Evolutionary conservation across 306 rosid species (phyloP), one percentile per base, ranked within the genome.

Genomic region (Prosopis cineraria): DNA sequence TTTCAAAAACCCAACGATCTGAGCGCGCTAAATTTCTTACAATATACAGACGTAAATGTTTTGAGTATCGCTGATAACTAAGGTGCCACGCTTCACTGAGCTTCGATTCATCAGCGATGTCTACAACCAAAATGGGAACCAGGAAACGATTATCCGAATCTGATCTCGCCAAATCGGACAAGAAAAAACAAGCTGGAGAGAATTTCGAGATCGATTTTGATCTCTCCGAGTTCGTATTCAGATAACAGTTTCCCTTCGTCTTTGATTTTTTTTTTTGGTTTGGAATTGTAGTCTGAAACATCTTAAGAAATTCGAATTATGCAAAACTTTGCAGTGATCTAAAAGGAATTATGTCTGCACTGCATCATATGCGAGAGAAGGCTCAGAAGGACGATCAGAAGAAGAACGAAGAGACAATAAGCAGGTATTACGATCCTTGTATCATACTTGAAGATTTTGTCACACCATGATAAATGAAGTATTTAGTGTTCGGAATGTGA

Each of bases 331-430:
- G 69, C 85, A 94, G 97, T 79, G 96, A 94, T 66, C 82, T 94
- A 76, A 89, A 92, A 79, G 97, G 97, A 56, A 82, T 94, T 64
- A 84, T 94, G 81, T 88, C 96, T 34, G 97, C 97, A 67, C 82
- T 94, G 81, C 87, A 94, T 30, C 92, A 86, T 82, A 92, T 94
- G 72, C 83, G 84, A 83, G 97, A 91, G 78, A 92, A 85, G 79
- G 90, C 98, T 70, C 96, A 92, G 72, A 87, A 89, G 84, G 98
- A 94, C 62, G 97, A 90, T 50, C 94, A 88, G 88, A 94, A 92
- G 92, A 92, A 92, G 94, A 94, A 92, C 76, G 97, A 92, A 80
- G 97, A 94, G 81, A 94, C 98, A 3, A 94, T 94, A 78, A 88
- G 91, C 3, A 92, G 98, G 98, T 94, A 75, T 36, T 50, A 70